Evolutionary conservation across 805 yeast genomes (phyloP).

Genomic region (Lipomyces sp.): DNA sequence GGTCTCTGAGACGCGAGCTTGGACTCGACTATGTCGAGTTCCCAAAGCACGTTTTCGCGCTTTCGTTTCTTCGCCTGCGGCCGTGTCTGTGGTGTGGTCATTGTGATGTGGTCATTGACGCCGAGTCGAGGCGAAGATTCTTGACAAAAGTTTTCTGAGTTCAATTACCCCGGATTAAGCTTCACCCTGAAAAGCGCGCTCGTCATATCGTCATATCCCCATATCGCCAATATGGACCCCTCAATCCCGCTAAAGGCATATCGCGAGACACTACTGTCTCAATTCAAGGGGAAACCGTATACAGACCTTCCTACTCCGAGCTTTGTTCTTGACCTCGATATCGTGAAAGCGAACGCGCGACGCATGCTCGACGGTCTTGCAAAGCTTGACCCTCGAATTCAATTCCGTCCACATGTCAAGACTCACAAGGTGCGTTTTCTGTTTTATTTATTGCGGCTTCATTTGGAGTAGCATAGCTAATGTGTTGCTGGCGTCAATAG

Average conservation of each 20-base stretch:
- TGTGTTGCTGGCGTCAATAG: conserved; percentile 45
- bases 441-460: no score
- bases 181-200: no score
- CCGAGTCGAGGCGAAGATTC: no score
- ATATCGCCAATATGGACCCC: conserved; percentile 1
- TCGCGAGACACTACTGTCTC: conserved; percentile 3
- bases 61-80: conserved; percentile 20
- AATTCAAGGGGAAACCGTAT: conserved; percentile 43
- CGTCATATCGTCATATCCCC: no score
- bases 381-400: conserved; percentile 32
- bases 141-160: no score
- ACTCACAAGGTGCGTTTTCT: conserved; percentile 58
- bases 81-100: not conserved
- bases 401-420: conserved; percentile 69
- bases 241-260: not conserved
- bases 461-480: not conserved
- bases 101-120: no score
- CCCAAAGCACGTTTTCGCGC: conserved; percentile 38
- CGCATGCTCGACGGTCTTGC: conserved; percentile 51
- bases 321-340: conserved; percentile 46
- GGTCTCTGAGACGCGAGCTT: conserved; percentile 31
- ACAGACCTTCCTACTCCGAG: conserved; percentile 59
- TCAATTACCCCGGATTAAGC: no score
- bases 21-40: conserved; percentile 40
- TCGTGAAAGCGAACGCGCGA: conserved; percentile 46